Conservation (phyloP, 1,139 yeast species). For the Zygoascus sp. region DNA sequence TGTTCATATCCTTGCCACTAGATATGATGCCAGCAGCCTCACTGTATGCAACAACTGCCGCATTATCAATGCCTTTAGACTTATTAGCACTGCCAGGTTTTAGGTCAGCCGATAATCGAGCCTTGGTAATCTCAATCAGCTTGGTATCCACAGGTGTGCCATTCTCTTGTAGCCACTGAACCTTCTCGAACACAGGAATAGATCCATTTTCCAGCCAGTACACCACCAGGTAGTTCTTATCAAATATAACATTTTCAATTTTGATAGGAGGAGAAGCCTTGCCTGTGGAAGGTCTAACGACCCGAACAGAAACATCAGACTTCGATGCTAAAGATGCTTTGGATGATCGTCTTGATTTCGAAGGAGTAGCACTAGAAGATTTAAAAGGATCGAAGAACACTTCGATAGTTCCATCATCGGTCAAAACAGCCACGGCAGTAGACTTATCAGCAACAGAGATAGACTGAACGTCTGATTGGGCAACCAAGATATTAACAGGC, state of each 20-base stretch:
- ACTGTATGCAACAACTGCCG: conserved; percentile 59
- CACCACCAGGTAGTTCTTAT: conserved; percentile 43
- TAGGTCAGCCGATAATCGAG: conserved; percentile 17
- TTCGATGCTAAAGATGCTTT: conserved; percentile 21
- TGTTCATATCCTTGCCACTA: conserved; percentile 45
- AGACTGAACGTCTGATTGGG: conserved; percentile 56
- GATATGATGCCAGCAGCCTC: conserved; percentile 59
- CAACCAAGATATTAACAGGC: conserved; percentile 52
- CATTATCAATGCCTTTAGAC: conserved; percentile 59
- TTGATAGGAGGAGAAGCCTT: conserved; percentile 35
- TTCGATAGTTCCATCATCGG: conserved; percentile 64
- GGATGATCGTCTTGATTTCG: conserved; percentile 12
- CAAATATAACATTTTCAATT: conserved; percentile 43
- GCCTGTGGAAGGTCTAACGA: conserved; percentile 29
- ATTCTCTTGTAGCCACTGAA: conserved; percentile 49
- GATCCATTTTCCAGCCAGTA: conserved; percentile 74
- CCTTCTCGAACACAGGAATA: conserved; percentile 57
- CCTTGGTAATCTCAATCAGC: conserved; percentile 22
- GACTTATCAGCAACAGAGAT: conserved; percentile 36
- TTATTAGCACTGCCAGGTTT: conserved; percentile 20
- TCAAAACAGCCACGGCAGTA: conserved; percentile 49
- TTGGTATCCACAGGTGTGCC: conserved; percentile 20
- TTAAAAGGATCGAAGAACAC: conserved; percentile 54
- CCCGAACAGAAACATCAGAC: conserved; percentile 23
- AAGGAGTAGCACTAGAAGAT: not conserved